Percentiles rank a stretch among this genome's conserved stretches.
These are phyloP conservation scores for Neonectria coccinea DNA, from an alignment of 2,329 filamentous ascomycete species.

Conservation along the genomic window DNA sequence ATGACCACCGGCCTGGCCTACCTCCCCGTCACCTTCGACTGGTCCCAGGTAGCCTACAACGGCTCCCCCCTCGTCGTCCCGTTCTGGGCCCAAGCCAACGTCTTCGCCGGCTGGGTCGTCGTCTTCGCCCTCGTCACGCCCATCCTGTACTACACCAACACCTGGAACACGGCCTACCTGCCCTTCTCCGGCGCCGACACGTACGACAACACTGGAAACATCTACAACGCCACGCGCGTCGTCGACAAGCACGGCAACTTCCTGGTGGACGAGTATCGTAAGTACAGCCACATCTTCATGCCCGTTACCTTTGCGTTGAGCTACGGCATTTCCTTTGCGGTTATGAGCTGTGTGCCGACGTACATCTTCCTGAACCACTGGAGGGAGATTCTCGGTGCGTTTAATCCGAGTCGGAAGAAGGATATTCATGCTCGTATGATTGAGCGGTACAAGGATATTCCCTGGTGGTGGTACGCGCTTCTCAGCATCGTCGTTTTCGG, in stretches of 20 bases:
- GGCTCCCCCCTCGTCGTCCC: slow-evolving; percentile 32
- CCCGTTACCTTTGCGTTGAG: slow-evolving; percentile 26
- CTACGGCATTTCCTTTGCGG: slow-evolving; percentile 30
- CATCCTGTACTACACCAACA: slow-evolving; percentile 55
- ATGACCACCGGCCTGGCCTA: slow-evolving; percentile 30
- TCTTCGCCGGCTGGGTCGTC: slow-evolving; percentile 30
- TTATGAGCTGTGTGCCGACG: slow-evolving; percentile 30
- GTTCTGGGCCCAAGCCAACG: slow-evolving; percentile 32
- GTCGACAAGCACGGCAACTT: slow-evolving; percentile 31
- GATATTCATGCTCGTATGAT: slow-evolving; percentile 54
- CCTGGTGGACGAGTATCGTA: slow-evolving; percentile 19
- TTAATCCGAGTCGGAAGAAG: slow-evolving; percentile 38
- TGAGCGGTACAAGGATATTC: slow-evolving; percentile 44
- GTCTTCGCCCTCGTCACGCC: slow-evolving; percentile 30
- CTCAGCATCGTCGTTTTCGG: slow-evolving; percentile 48
- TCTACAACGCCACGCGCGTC: slow-evolving; percentile 29
- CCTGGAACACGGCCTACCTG: slow-evolving; percentile 56
- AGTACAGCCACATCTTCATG: slow-evolving; percentile 34
- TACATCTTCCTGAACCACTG: slow-evolving; percentile 33
- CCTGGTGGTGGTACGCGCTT: slow-evolving; percentile 54
- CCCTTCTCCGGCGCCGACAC: slow-evolving; percentile 32
- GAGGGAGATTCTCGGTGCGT: slow-evolving; percentile 25
- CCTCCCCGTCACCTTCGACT: slow-evolving; percentile 29
- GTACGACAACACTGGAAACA: slow-evolving; percentile 30
- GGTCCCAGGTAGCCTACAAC: slow-evolving; percentile 33